Evolutionary conservation across 2,329 filamentous ascomycete species (phyloP).

Genomic region (Colletotrichum salicis): DNA sequence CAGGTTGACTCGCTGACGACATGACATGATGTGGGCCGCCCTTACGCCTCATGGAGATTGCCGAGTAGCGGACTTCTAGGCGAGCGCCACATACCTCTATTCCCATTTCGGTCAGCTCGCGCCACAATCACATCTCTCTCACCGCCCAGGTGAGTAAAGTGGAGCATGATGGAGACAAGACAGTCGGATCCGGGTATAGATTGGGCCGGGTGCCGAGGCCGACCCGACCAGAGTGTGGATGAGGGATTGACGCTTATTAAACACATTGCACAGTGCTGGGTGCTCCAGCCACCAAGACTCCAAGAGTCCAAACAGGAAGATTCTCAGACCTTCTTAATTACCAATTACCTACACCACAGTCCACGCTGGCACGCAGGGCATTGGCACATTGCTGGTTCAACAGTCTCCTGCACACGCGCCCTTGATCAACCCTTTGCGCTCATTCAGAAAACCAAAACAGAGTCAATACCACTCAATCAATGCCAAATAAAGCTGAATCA

Average conservation of each 20-base stretch:
- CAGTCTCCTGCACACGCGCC: neutral
- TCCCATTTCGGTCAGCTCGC: neutral
- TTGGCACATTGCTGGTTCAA: neutral
- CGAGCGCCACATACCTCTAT: neutral
- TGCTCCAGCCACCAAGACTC: neutral
- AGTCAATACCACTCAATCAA: neutral
- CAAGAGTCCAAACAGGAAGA: neutral
- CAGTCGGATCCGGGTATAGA: conserved; percentile 4
- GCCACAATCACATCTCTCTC: conserved; percentile 1
- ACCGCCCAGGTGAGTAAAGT: too few relatives aligned
- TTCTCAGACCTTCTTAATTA: neutral
- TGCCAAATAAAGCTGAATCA: conserved; percentile 13
- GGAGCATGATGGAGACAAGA: neutral
- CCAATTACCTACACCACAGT: neutral
- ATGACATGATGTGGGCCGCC: too few relatives aligned
- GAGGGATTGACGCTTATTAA: neutral
- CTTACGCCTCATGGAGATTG: neutral
- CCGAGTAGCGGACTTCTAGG: too few relatives aligned
- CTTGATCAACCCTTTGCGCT: neutral
- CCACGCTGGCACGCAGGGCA: too few relatives aligned
- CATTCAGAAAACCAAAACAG: neutral
- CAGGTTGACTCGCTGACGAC: neutral
- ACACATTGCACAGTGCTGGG: too few relatives aligned
- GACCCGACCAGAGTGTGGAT: too few relatives aligned
- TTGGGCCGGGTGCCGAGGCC: conserved; percentile 1